Percentiles rank a stretch among this genome's conserved stretches.
phyloP scores from a whole-genome alignment of 1,284 basidiomycete genomes.

The Phenoliferia sp. region DNA sequence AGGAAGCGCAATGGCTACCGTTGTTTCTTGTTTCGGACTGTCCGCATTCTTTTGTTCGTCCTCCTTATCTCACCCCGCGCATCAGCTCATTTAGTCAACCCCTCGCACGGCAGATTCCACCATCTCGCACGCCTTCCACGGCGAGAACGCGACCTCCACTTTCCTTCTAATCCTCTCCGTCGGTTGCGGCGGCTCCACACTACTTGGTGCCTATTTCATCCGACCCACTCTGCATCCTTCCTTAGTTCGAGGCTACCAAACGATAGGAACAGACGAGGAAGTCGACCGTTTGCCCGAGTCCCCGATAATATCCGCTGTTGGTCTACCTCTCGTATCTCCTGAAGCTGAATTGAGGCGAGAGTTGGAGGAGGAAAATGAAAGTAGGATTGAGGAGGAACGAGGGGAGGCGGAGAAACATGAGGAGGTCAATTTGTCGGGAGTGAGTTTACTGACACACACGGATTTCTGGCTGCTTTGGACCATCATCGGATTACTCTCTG shows the following conservation, averaged over 20 bases:
- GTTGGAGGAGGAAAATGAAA: background rate
- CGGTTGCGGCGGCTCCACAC: constrained; percentile 39
- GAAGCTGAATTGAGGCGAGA: background rate
- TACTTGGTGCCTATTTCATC: constrained; percentile 38
- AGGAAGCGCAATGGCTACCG: constrained; percentile 41
- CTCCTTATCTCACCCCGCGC: no score
- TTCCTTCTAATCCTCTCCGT: constrained; percentile 41
- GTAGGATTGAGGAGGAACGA: background rate
- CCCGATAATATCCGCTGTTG: background rate
- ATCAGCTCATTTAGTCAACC: no score
- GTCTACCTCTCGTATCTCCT: background rate
- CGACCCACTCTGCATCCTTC: constrained; percentile 1
- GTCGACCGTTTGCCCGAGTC: background rate
- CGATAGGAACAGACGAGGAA: background rate
- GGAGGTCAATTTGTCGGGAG: constrained; percentile 17
- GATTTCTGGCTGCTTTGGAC: constrained; percentile 30
- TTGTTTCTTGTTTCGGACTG: constrained; percentile 42
- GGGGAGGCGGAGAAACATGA: background rate
- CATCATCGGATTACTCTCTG: constrained; percentile 20
- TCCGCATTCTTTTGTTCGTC: constrained; percentile 41
- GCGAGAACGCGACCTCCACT: constrained; percentile 37
- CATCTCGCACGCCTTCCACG: constrained; percentile 6
- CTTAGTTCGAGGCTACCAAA: background rate
- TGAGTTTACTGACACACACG: constrained; percentile 9
- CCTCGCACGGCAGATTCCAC: constrained; percentile 38